phyloP scores from a whole-genome alignment of 1,139 yeast genomes.

The Saccharomyces hybrid region DNA sequence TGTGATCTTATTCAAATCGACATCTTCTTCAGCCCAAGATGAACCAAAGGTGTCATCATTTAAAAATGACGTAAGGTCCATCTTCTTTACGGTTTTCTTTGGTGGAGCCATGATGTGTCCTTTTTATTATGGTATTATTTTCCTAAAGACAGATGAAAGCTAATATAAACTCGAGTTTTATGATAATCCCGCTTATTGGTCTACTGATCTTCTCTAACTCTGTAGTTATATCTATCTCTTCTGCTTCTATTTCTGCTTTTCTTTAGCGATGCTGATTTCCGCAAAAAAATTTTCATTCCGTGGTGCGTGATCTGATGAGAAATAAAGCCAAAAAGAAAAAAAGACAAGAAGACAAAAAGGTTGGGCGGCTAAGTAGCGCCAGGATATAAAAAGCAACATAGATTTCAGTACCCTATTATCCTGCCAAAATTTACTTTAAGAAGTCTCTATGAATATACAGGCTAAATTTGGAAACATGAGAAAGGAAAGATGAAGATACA shows the following conservation, averaged over 20 bases:
- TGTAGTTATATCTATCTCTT: neutral
- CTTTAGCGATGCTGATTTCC: neutral
- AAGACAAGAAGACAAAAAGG: neutral
- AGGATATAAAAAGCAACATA: neutral
- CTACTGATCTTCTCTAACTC: neutral
- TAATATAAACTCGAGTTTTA: neutral
- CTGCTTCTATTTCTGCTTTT: neutral
- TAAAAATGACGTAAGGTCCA: constrained; percentile 51
- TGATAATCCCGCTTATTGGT: neutral
- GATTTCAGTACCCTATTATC: neutral
- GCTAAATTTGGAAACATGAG: neutral
- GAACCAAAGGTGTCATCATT: constrained; percentile 48
- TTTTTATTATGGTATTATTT: neutral
- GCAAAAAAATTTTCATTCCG: constrained; percentile 1
- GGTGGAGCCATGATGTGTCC: constrained; percentile 40
- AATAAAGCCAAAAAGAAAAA: neutral
- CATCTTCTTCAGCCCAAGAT: constrained; percentile 75
- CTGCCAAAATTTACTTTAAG: neutral
- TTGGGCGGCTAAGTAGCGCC: neutral
- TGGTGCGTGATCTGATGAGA: neutral
- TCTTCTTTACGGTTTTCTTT: constrained; percentile 43
- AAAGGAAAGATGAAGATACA: neutral
- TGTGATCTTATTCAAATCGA: constrained; percentile 58
- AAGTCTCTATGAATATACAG: too few species aligned
- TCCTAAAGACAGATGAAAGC: neutral